Evolutionary conservation across 2,329 filamentous ascomycete genomes (phyloP), one percentile per base, ranked within the genome.

Genomic region (Calonectria henricotiae): DNA sequence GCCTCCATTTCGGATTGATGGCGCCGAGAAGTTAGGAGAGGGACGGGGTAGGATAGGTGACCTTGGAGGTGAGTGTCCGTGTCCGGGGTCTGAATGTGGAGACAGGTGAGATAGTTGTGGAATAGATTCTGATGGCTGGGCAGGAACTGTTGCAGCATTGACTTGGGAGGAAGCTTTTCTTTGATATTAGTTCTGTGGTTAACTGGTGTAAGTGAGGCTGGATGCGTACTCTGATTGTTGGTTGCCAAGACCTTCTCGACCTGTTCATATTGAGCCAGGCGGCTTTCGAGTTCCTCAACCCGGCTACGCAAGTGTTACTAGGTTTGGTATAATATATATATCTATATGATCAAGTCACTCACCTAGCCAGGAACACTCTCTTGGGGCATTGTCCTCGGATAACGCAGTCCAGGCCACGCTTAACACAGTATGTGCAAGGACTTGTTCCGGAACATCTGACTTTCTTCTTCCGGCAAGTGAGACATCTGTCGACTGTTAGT

Each of bases 391-490:
- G 75, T 51, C 77, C 76, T 13, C 75, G 75, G 55, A 77, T 71
- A 41, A 74, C 73, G 67, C 76, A 77, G 61, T 77, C 76, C 17
- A 77, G 37, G 3, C 76, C 76, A 39, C 76, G 76, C 69, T 77
- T 77, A 61, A 70, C 63, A 43, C 76, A 77, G 17, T 77, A 77
- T n/a, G 72, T 73, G 62, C 76, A 77, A 60, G 76, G 76, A 27
- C 73, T 77, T 32, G 75, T 77, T 25, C 76, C 76, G 13, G 76
- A 77, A 25, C 76, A 77, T 51, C 76, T 66, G 51, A 77, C 76
- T 46, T 77, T 77, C 58, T 77, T 77, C 74, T 77, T 77, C 41
- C 76, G 75, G 58, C 76, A 77, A 25, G 76, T 77, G 46, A 77
- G 74, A 55, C 76, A 77, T 17, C 76, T 77, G 51, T 3, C 41